Evolutionary conservation across 2,329 filamentous ascomycete species (phyloP).

Genomic region (Curvularia lunata): DNA sequence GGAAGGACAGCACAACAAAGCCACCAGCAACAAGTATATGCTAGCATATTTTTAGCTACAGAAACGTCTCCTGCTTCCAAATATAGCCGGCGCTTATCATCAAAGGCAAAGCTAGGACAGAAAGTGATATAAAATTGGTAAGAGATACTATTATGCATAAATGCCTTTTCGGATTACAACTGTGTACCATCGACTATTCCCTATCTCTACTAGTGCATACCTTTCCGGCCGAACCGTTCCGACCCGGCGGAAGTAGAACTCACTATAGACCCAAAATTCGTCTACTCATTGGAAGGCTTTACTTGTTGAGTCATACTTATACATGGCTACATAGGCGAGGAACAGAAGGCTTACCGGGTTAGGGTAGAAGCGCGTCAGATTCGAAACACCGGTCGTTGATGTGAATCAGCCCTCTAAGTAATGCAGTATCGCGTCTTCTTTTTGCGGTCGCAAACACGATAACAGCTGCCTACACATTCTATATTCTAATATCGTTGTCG

Average conservation of each 20-base stretch:
- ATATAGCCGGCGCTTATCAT: neutral
- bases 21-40: neutral
- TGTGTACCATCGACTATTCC: neutral
- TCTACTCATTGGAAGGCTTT: neutral
- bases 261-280: neutral
- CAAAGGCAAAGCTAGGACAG: neutral
- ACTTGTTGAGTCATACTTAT: neutral
- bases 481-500: neutral
- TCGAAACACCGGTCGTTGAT: neutral
- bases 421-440: neutral
- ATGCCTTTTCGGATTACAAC: neutral
- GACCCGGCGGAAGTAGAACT: neutral
- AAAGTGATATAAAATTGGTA: neutral
- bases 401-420: neutral
- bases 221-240: slow-evolving; percentile 7
- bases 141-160: neutral
- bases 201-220: neutral
- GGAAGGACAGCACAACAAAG: slow-evolving; percentile 1
- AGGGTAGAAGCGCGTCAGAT: neutral
- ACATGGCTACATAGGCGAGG: neutral
- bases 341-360: neutral
- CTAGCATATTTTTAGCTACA: neutral
- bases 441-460: neutral
- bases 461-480: neutral
- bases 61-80: neutral